Evolutionary conservation across 257 asterid genomes (phyloP).

Genomic region (Knoxia roxburghii): DNA sequence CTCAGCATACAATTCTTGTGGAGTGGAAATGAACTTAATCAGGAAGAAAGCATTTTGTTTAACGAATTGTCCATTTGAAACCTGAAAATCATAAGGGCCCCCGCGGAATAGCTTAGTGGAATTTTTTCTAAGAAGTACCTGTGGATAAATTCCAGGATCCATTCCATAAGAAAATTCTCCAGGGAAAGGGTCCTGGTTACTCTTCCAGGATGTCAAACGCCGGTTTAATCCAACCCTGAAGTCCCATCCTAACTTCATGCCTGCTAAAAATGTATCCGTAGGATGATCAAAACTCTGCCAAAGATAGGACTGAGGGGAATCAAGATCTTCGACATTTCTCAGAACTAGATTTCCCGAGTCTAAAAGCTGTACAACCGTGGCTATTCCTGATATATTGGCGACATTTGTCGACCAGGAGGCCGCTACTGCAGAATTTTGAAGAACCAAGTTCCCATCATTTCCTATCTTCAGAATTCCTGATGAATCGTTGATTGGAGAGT

Average conservation of each 20-base stretch:
- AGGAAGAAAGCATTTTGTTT: conserved; percentile 27
- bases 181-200: conserved; percentile 49
- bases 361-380: conserved; percentile 13
- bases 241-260: conserved; percentile 82
- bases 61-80: conserved; percentile 62
- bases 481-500: conserved; percentile 2
- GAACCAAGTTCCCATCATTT: conserved; percentile 15
- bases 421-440: neutral
- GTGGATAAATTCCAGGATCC: conserved; percentile 1
- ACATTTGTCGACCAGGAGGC: conserved; percentile 5
- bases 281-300: conserved; percentile 80
- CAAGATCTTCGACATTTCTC: conserved; percentile 13
- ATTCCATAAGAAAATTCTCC: conserved; percentile 43
- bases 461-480: conserved; percentile 11
- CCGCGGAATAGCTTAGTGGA: conserved; percentile 31
- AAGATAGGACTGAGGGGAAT: conserved; percentile 10
- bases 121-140: neutral
- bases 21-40: conserved; percentile 27
- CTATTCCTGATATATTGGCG: neutral
- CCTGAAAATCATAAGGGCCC: conserved; percentile 79
- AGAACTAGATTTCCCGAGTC: conserved; percentile 35
- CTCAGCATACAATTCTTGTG: conserved; percentile 27
- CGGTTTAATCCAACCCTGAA: conserved; percentile 45
- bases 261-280: conserved; percentile 59
- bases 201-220: conserved; percentile 56